A percentile compares a stretch with the other conserved stretches of the same genome.
Evolutionary conservation across 371 early-diverging fungal species (phyloP).

Genomic region (Choanephora cucurbitarum): DNA sequence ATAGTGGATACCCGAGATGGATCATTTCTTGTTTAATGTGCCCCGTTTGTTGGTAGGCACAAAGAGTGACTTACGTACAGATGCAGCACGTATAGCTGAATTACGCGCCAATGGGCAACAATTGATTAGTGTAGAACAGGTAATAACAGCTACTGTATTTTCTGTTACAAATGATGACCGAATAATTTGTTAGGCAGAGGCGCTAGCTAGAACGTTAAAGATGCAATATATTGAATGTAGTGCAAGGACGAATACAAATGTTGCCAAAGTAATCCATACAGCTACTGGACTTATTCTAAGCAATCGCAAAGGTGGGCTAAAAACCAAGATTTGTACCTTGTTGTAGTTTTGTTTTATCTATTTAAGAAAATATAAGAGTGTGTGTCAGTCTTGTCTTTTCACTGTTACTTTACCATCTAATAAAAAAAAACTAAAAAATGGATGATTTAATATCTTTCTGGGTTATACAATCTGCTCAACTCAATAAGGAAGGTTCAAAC

Average conservation of each 20-base stretch:
- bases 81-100: conserved; percentile 12
- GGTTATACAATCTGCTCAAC: no score
- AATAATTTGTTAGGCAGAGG: conserved; percentile 17
- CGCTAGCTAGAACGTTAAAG: conserved; percentile 18
- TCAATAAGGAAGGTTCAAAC: no score
- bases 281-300: conserved; percentile 17
- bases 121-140: conserved; percentile 20
- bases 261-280: conserved; percentile 18
- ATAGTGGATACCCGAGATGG: conserved; percentile 29
- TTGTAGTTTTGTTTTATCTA: conserved; percentile 1
- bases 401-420: no score
- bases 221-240: conserved; percentile 31
- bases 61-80: conserved; percentile 19
- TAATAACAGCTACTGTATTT: no score
- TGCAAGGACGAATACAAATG: conserved; percentile 19
- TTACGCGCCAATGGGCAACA: conserved; percentile 19
- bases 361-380: neutral
- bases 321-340: conserved; percentile 15
- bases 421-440: no score
- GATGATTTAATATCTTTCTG: no score
- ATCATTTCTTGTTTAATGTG: conserved; percentile 24
- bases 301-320: conserved; percentile 14
- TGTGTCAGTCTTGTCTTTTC: no score
- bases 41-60: conserved; percentile 28
- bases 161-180: neutral